Conservation (phyloP, 768 basidiomycete genomes). For the Termitomyces sp. region DNA sequence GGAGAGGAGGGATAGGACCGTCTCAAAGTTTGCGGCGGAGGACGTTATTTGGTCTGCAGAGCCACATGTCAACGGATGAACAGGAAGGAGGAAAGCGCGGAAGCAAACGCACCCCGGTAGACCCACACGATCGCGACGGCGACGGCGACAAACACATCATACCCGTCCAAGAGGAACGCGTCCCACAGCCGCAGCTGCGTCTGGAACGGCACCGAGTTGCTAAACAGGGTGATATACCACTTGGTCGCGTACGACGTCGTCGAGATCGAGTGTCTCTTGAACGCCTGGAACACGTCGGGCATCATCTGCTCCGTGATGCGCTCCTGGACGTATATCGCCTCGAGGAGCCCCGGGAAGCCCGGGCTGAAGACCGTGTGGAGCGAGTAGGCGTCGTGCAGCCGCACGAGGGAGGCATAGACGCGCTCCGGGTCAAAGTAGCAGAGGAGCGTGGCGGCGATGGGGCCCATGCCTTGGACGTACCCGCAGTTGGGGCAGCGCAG, state of each 20-base stretch:
- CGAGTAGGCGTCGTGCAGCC: slow-evolving; percentile 83
- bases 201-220: slow-evolving; percentile 93
- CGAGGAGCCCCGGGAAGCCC: slow-evolving; percentile 93
- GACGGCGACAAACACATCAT: slow-evolving; percentile 81
- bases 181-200: slow-evolving; percentile 95
- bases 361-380: slow-evolving; percentile 89
- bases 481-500: slow-evolving; percentile 82
- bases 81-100: background rate
- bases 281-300: slow-evolving; percentile 84
- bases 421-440: slow-evolving; percentile 92
- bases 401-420: slow-evolving; percentile 77
- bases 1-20: slow-evolving; percentile 82
- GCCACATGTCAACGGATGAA: background rate
- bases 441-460: slow-evolving; percentile 89
- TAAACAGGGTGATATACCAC: slow-evolving; percentile 98
- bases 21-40: slow-evolving; percentile 81
- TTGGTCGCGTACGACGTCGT: slow-evolving; percentile 96
- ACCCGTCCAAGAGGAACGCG: slow-evolving; percentile 84
- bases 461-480: slow-evolving; percentile 99
- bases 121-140: slow-evolving; percentile 90
- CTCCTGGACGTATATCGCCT: slow-evolving; percentile 96
- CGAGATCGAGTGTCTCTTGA: slow-evolving; percentile 85
- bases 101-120: slow-evolving; percentile 61
- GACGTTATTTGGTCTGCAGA: slow-evolving; percentile 77
- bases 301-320: slow-evolving; percentile 80